phyloP scores from a whole-genome alignment of 2,329 filamentous ascomycete species.

The Arthrobotrys iridis region DNA sequence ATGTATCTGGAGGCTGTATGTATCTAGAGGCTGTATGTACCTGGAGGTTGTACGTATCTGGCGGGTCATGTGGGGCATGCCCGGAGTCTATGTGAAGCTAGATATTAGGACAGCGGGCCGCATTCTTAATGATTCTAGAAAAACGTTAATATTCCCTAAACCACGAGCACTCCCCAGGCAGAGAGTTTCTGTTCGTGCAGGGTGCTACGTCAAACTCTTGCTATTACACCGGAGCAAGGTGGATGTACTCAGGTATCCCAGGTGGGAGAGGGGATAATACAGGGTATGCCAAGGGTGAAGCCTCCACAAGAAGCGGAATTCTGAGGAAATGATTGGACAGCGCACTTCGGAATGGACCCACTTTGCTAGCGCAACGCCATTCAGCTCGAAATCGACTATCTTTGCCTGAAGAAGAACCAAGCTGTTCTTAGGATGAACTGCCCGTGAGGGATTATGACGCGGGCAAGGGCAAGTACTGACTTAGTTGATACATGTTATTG shows the following conservation, averaged over 20 bases:
- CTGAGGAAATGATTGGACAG: conserved; percentile 11
- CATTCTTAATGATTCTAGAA: conserved; percentile 1
- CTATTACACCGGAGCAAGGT: not conserved
- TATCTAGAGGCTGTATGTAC: too few species aligned
- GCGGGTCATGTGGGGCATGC: too few species aligned
- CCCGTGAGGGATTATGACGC: conserved; percentile 20
- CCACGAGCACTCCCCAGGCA: not conserved
- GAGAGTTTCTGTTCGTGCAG: not conserved
- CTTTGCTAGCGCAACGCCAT: conserved; percentile 12
- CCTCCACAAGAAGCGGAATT: conserved; percentile 23
- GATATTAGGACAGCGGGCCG: not conserved
- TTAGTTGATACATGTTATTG: not conserved
- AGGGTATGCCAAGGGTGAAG: conserved; percentile 15
- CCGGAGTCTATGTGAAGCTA: too few species aligned
- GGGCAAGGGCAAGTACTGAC: not conserved
- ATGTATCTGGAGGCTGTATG: too few species aligned
- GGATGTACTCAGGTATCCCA: not conserved
- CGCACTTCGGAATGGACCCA: conserved; percentile 48
- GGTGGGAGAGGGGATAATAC: not conserved
- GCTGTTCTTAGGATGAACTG: not conserved
- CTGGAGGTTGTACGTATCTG: too few species aligned
- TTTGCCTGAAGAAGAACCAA: conserved; percentile 3
- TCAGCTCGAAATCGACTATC: conserved; percentile 40
- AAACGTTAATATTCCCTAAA: conserved; percentile 2
- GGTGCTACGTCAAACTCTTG: not conserved